A percentile compares a stretch with the other conserved stretches of the same genome.
These are phyloP conservation scores for Eutrema salsugineum DNA, from an alignment of 441 rosid genomes.

Conservation along the genomic window DNA sequence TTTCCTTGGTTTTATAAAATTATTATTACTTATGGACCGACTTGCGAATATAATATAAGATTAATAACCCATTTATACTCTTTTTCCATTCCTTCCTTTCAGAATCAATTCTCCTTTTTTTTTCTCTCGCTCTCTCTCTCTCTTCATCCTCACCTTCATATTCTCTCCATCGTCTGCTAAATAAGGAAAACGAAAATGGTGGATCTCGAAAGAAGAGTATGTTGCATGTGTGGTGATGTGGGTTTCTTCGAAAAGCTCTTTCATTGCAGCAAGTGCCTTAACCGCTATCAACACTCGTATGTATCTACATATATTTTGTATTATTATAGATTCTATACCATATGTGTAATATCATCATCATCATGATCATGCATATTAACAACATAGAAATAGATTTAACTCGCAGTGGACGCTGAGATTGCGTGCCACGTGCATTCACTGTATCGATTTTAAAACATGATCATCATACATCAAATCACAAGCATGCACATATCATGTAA, in stretches of 20 bases:
- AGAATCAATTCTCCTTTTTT: slow-evolving; percentile 20
- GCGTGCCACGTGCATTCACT: slow-evolving; percentile 22
- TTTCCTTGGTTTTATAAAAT: slow-evolving; percentile 6
- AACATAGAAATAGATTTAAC: neutral
- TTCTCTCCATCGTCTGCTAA: slow-evolving; percentile 13
- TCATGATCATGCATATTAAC: slow-evolving; percentile 1
- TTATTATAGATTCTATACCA: neutral
- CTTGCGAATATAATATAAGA: slow-evolving; percentile 32
- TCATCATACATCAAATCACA: slow-evolving; percentile 20
- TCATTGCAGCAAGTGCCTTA: slow-evolving; percentile 81
- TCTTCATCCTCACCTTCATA: slow-evolving; percentile 10
- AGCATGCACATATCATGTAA: slow-evolving; percentile 15
- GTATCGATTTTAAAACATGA: neutral
- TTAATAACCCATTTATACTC: slow-evolving; percentile 21
- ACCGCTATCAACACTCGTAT: slow-evolving; percentile 92
- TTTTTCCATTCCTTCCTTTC: neutral
- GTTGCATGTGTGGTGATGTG: slow-evolving; percentile 99
- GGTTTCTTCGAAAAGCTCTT: slow-evolving; percentile 93
- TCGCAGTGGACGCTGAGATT: slow-evolving; percentile 14
- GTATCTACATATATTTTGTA: slow-evolving; percentile 10
- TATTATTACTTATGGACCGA: slow-evolving; percentile 43
- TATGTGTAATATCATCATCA: slow-evolving; percentile 12
- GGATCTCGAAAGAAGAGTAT: slow-evolving; percentile 63
- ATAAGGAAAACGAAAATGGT: slow-evolving; percentile 45
- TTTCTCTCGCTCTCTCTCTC: neutral